These are phyloP conservation scores for Leptographium procerum DNA, from an alignment of 2,329 filamentous ascomycete genomes.

Conservation along the genomic window DNA sequence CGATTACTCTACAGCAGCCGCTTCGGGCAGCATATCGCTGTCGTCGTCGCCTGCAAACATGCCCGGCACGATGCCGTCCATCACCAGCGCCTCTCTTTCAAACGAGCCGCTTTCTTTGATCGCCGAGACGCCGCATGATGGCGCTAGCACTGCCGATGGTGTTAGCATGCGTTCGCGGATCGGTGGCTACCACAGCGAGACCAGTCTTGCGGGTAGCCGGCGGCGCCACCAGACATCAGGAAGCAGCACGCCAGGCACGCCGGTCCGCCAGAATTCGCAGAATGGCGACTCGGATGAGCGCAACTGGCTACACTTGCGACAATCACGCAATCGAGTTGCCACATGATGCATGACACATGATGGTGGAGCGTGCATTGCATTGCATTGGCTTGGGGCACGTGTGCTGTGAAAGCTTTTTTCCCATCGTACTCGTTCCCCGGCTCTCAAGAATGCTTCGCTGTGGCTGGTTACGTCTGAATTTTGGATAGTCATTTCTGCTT, in stretches of 20 bases:
- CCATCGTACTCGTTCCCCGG: too few species aligned
- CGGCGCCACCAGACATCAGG: constrained; percentile 13
- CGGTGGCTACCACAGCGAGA: constrained; percentile 2
- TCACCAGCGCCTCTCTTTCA: not conserved
- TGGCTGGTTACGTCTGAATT: too few species aligned
- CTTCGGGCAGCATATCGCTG: constrained; percentile 30
- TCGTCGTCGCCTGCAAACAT: constrained; percentile 21
- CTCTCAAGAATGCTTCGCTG: not conserved
- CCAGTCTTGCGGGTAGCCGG: not conserved
- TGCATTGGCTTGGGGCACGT: too few species aligned
- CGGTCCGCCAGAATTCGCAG: constrained; percentile 13
- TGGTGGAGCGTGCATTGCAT: too few species aligned
- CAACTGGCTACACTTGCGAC: constrained; percentile 24
- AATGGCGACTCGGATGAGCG: constrained; percentile 20
- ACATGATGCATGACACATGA: not conserved
- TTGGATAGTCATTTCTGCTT: not conserved
- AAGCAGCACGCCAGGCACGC: constrained; percentile 1
- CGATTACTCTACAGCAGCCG: constrained; percentile 52
- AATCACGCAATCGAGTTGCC: constrained; percentile 23
- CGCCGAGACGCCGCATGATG: constrained; percentile 16
- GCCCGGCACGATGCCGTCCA: not conserved
- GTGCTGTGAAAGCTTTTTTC: too few species aligned
- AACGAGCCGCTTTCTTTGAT: constrained; percentile 19
- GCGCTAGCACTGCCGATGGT: not conserved
- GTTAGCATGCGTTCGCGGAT: not conserved